A percentile compares a stretch with the other conserved stretches of the same genome.
phyloP scores from a whole-genome alignment of 768 basidiomycete species.

The Phylloporus sp. region DNA sequence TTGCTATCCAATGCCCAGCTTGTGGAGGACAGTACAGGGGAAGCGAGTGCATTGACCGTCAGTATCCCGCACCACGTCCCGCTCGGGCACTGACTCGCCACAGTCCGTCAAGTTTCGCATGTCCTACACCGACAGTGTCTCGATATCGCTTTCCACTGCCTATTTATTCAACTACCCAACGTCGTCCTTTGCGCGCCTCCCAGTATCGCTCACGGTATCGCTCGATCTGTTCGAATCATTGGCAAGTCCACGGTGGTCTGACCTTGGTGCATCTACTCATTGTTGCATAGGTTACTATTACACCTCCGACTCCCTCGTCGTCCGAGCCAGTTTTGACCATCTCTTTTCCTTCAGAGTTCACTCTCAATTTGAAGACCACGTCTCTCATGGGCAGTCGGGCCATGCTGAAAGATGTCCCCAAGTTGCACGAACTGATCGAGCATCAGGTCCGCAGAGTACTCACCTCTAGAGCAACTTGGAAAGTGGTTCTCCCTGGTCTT shows the following conservation, averaged over 20 bases:
- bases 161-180: constrained; percentile 83
- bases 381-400: constrained; percentile 94
- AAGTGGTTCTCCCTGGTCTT: constrained; percentile 62
- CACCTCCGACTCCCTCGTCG: constrained; percentile 52
- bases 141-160: constrained; percentile 77
- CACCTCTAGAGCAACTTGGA: constrained; percentile 58
- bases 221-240: constrained; percentile 68
- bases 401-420: constrained; percentile 96
- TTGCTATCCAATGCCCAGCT: constrained; percentile 66
- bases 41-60: constrained; percentile 27
- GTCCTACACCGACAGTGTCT: constrained; percentile 77
- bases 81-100: constrained; percentile 14
- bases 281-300: constrained; percentile 49
- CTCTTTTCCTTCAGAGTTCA: constrained; percentile 80
- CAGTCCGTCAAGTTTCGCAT: constrained; percentile 82
- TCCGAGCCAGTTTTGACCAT: constrained; percentile 60
- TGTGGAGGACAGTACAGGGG: constrained; percentile 10
- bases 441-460: constrained; percentile 71
- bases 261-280: neutral
- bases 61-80: constrained; percentile 8
- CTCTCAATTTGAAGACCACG: constrained; percentile 78
- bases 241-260: constrained; percentile 35
- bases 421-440: constrained; percentile 91
- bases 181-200: constrained; percentile 76
- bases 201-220: constrained; percentile 75